Evolutionary conservation across 106 monocot genomes (phyloP), one percentile per base, ranked within the genome.

Genomic region (Xerophyta viscosa): DNA sequence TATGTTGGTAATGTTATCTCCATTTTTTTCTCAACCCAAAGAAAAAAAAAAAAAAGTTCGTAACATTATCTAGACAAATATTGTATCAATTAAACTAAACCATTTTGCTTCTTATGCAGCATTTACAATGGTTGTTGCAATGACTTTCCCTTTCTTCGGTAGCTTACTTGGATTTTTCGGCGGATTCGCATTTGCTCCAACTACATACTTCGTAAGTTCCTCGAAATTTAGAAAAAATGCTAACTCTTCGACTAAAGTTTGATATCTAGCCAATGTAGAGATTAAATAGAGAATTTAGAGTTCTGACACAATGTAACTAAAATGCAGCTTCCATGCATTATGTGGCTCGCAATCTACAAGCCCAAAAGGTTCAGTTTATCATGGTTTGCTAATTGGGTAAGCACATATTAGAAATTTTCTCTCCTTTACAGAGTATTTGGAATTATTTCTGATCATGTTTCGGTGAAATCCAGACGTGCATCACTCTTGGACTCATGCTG

Each of bases 281-380:
- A n/a, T n/a, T n/a, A n/a, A n/a, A n/a, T n/a, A n/a, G n/a, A n/a
- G 3, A 29, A 15, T 18, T 19, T 11, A 24, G 0, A 48, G 4
- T 13, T 50, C 18, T 4, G 0, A 30, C 27, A 15, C 27, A 28
- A 29, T 52, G 18, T 53, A n/a, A n/a, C n/a, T n/a, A n/a, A 20
- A 9, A 21, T 20, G 26, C 68, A 80, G 86, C 64, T 86, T 54
- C 80, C 86, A 33, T 80, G 86, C 61, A 66, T 86, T 28, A 80
- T 86, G 72, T 86, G 86, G 86, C 86, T 86, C n/a, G 52, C 48
- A 14, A 66, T 86, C 46, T 63, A 73, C 43, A 80, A 77, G 66
- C 86, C 86, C 0, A 80, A 51, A 48, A 80, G 20, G 46, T 77
- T 65, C 15, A 64, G 80, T 52, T 67, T 86, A 13, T 80, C 86